phyloP scores from a whole-genome alignment of 2,329 filamentous ascomycete species.

The Hymenoscyphus salicellus region DNA sequence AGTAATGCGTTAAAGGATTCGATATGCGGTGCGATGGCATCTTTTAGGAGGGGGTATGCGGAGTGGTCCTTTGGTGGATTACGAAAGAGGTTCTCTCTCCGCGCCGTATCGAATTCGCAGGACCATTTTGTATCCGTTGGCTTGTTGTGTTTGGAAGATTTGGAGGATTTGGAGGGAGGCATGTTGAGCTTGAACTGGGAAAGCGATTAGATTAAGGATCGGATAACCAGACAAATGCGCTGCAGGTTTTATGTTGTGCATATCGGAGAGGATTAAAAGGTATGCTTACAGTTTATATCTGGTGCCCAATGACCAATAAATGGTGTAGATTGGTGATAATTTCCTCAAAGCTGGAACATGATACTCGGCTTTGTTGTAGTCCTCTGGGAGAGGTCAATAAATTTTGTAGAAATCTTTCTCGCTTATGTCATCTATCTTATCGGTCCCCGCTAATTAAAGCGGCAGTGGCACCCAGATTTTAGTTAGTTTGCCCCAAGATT shows the following conservation, averaged over 20 bases:
- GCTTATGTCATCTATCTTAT: background rate
- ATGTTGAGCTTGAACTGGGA: conserved; percentile 6
- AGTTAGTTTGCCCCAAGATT: too few species aligned
- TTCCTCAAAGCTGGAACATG: background rate
- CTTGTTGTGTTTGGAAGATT: conserved; percentile 15
- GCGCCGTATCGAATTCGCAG: conserved; percentile 78
- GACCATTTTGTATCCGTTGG: conserved; percentile 71
- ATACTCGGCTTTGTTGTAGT: background rate
- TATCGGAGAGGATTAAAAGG: background rate
- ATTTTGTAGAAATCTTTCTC: too few species aligned
- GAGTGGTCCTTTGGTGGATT: conserved; percentile 84
- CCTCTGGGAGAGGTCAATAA: too few species aligned
- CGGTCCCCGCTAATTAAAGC: background rate
- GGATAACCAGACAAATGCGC: background rate
- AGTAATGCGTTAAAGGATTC: conserved; percentile 95
- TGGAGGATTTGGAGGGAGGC: conserved; percentile 8
- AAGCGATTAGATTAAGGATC: background rate
- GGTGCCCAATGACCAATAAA: background rate
- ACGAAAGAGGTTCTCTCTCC: conserved; percentile 83
- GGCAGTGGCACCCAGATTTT: too few species aligned
- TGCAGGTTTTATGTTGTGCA: background rate
- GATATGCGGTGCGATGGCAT: conserved; percentile 86
- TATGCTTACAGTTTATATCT: background rate
- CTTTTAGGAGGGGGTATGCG: conserved; percentile 82
- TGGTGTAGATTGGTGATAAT: background rate